Base-by-base conservation (phyloP, 2,329 filamentous ascomycete species). In the Apiospora aurea region DNA sequence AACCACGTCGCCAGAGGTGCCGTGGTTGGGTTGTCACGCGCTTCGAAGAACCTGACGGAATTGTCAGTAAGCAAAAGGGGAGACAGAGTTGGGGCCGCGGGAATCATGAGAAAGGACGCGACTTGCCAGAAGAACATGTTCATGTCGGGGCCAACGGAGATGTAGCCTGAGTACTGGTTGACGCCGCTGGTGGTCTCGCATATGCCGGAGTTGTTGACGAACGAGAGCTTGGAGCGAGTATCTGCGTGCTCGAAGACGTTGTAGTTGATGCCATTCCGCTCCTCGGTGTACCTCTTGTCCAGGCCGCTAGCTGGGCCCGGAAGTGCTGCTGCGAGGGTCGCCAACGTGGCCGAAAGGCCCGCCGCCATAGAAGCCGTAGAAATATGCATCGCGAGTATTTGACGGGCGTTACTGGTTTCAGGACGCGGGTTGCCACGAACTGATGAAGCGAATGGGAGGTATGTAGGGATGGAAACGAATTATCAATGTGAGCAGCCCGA, bases 121-220 rank as follows among this genome's bases (percentile, higher is more conserved):
- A 70, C 73, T 43, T 75, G 81, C 82, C 83, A 85, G 74, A 85
- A 84, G 78, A 80, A 85, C 81, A 84, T 84, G 74, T 84, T 82
- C 79, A 83, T 80, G 57, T 80, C 78, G 14, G 77, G 76, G 1
- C 86, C 84, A 11, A 87, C 84, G 1, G 82, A 82, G 72, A 90
- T 68, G 80, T 88, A 88, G 10, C 86, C 86, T 4, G 85, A 87
- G 75, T 86, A 86, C 72, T 85, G 84, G 47, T 85, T 87, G 0
- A 87, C 86, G 0, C 84, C 84, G 0, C 81, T 79, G 0, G 85
- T 88, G 0, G 85, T 87, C 78, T 88, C 86, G 74, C 86, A 88
- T 71, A 87, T 82, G 64, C 86, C 81, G 0, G 86, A 87, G 74
- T 88, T 87, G 34, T 82, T 83, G 38, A 88, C 85, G 72, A 83